Base-by-base conservation (phyloP, 2,329 filamentous ascomycete genomes). In the Penicillium glabrum region DNA sequence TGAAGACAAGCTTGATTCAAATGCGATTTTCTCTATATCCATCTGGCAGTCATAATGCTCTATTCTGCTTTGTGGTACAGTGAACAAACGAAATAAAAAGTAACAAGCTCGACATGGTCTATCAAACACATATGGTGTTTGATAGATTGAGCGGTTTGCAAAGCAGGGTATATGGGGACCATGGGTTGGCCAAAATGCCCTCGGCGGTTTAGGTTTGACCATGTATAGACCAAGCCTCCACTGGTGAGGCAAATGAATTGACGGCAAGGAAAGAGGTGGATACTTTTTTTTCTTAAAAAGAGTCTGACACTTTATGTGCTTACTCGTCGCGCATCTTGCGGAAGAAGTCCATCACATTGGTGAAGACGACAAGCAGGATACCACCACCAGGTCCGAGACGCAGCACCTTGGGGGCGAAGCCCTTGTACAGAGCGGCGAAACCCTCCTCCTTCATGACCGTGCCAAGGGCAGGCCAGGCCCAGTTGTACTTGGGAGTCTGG, bases 391-490 rank as follows among this genome's bases (percentile, higher is more conserved):
- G 89, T 59, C 88, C 86, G 63, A 89, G 74, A 78, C 90, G 82
- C 61, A 96, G 81, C 35, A 97, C 95, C 85, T 99, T 99, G 66
- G 95, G 95, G 61, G 95, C 72, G 83, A 99, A 99, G 16, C 95
- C 95, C 84, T 98, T 99, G 84, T 99, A 99, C 58, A 99, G 81
- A 39, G 95, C 95, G 47, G 77, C 79, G 73, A 96, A 93, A 5
- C 95, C 95, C 78, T 99, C 95, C 79, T 99, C 95, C 79, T 86
- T 91, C 78, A 91, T 87, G 59, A 99, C 91, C 8, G 90, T 95
- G 55, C 84, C 88, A 50, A 97, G 82, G 23, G 91, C 87, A 46
- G 91, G 90, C 85, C 88, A 96, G 31, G 95, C 95, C 95, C 95
- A 99, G 85, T 98, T 97, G 82, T 99, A 99, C 84, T 99, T 99